Evolutionary conservation across 768 basidiomycete species (phyloP).

Genomic region (Leccinum imitatum): DNA sequence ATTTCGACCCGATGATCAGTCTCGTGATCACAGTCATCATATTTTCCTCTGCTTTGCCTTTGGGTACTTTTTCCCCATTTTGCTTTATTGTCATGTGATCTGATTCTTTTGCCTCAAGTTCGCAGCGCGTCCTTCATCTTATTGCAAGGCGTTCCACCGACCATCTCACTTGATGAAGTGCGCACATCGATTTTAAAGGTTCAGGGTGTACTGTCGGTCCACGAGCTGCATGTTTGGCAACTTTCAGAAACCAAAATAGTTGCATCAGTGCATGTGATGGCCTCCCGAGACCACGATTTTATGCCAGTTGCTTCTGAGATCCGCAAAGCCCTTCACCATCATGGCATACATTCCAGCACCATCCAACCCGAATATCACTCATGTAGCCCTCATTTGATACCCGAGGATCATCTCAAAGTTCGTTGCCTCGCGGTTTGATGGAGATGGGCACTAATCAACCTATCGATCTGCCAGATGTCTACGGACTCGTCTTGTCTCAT

Average conservation of each 20-base stretch:
- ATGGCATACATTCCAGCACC: slow-evolving; percentile 93
- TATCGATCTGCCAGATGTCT: slow-evolving; percentile 38
- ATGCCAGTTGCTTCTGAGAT: slow-evolving; percentile 88
- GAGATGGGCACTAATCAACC: neutral
- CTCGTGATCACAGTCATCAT: slow-evolving; percentile 95
- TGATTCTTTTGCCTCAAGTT: slow-evolving; percentile 43
- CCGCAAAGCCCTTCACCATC: slow-evolving; percentile 78
- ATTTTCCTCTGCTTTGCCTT: slow-evolving; percentile 90
- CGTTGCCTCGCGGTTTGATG: slow-evolving; percentile 8
- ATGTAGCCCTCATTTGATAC: slow-evolving; percentile 31
- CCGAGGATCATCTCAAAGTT: slow-evolving; percentile 54
- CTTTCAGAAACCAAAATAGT: slow-evolving; percentile 93
- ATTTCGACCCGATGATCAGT: slow-evolving; percentile 92
- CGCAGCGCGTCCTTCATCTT: slow-evolving; percentile 93
- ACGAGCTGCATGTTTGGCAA: slow-evolving; percentile 98
- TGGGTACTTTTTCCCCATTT: slow-evolving; percentile 48
- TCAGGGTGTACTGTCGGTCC: slow-evolving; percentile 79
- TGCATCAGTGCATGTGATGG: slow-evolving; percentile 92
- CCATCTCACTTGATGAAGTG: slow-evolving; percentile 87
- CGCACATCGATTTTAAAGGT: slow-evolving; percentile 77
- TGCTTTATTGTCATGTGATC: neutral
- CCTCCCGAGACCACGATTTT: slow-evolving; percentile 80
- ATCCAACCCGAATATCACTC: slow-evolving; percentile 86
- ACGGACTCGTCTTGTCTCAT: slow-evolving; percentile 66
- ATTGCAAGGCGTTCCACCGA: slow-evolving; percentile 89